A percentile compares a stretch with the other conserved stretches of the same genome.
Evolutionary conservation across 106 monocot species (phyloP).

Genomic region (Dendrobium chrysotoxum): DNA sequence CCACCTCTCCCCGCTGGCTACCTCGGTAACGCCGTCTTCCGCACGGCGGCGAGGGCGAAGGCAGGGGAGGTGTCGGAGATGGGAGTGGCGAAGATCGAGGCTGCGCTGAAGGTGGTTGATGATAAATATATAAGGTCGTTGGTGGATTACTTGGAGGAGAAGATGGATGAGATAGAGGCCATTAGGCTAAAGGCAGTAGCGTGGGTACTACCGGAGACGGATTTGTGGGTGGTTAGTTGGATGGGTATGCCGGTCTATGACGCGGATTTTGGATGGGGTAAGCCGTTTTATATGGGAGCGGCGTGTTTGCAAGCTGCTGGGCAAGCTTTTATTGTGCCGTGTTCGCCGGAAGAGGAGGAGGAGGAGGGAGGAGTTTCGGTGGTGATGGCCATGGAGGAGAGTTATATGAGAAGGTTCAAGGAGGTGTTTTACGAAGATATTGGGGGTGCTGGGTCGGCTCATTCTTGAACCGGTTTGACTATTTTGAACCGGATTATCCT

Average conservation of each 20-base stretch:
- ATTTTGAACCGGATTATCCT: too few species aligned
- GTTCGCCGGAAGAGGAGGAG: neutral
- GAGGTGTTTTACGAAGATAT: constrained; percentile 19
- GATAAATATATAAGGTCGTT: constrained; percentile 43
- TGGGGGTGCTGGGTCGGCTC: neutral
- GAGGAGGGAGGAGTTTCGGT: constrained; percentile 16
- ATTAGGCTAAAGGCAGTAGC: constrained; percentile 1
- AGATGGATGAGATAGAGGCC: too few species aligned
- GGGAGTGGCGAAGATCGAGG: constrained; percentile 14
- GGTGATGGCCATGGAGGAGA: constrained; percentile 24
- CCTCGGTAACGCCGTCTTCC: constrained; percentile 52
- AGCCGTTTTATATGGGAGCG: constrained; percentile 35
- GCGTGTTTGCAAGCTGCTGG: constrained; percentile 20
- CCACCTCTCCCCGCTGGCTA: constrained; percentile 40
- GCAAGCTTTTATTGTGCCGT: constrained; percentile 17
- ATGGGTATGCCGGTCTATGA: constrained; percentile 33
- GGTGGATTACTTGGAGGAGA: constrained; percentile 41
- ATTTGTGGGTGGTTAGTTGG: constrained; percentile 37
- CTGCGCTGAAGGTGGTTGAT: constrained; percentile 6
- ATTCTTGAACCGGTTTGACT: too few species aligned
- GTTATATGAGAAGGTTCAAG: constrained; percentile 21
- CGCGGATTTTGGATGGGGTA: constrained; percentile 54
- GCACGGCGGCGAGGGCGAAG: constrained; percentile 7
- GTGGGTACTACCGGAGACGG: constrained; percentile 14
- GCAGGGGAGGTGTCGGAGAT: neutral